Percentiles rank a stretch among this genome's conserved stretches.
Evolutionary conservation across 345 rosid species (phyloP).

Genomic region (Citrus reticulata): DNA sequence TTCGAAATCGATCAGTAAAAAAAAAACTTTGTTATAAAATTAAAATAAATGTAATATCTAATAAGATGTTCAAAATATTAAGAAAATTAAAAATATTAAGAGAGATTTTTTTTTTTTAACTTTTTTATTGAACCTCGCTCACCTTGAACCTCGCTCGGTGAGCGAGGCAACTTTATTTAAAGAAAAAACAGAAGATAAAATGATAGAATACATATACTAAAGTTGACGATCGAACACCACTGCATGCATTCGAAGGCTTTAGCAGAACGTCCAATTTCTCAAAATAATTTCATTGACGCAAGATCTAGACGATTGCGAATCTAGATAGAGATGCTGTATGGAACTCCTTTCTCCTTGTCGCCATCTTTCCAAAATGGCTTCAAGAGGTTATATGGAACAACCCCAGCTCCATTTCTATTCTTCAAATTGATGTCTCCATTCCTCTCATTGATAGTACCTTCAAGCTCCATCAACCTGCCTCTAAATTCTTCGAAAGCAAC

Average conservation of each 20-base stretch:
- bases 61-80: no score
- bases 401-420: constrained; percentile 44
- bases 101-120: no score
- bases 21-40: no score
- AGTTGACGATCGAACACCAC: no score
- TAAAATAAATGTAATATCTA: no score
- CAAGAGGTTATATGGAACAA: constrained; percentile 38
- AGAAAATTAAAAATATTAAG: no score
- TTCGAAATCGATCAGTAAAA: no score
- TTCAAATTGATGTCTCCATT: constrained; percentile 21
- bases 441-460: constrained; percentile 34
- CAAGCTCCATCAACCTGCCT: constrained; percentile 33
- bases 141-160: no score
- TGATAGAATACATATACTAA: no score
- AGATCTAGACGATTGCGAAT: neutral
- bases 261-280: neutral
- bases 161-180: no score
- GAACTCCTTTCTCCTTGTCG: constrained; percentile 46
- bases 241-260: neutral
- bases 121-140: no score
- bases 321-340: constrained; percentile 15
- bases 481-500: constrained; percentile 35
- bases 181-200: no score
- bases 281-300: neutral
- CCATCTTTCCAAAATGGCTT: constrained; percentile 47